phyloP scores from a whole-genome alignment of 2,329 filamentous ascomycete species.

The Sporothrix variecibatus region DNA sequence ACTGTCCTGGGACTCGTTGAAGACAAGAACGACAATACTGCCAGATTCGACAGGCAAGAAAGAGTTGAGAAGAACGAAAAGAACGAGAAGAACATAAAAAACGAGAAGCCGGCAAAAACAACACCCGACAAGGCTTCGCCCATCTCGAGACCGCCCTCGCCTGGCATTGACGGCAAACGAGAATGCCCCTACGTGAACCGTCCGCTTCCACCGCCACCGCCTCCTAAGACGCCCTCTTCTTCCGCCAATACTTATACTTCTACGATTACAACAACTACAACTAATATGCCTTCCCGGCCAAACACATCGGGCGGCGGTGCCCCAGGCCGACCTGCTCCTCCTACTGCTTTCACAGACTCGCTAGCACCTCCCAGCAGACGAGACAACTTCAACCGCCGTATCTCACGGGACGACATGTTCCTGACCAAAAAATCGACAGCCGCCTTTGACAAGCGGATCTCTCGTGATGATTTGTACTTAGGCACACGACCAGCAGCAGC shows the following conservation, averaged over 20 bases:
- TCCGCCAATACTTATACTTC: conserved; percentile 29
- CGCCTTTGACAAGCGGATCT: conserved; percentile 38
- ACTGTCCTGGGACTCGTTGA: conserved; percentile 37
- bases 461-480: conserved; percentile 46
- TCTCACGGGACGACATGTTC: conserved; percentile 48
- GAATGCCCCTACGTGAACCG: conserved; percentile 37
- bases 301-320: conserved; percentile 2
- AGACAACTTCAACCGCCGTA: conserved; percentile 32
- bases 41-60: neutral
- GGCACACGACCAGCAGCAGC: conserved; percentile 29
- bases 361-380: neutral
- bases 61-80: neutral
- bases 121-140: neutral
- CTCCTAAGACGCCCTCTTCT: neutral
- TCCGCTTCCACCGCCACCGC: conserved; percentile 36
- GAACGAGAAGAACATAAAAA: neutral
- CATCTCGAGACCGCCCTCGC: conserved; percentile 33
- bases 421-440: conserved; percentile 27
- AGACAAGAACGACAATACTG: conserved; percentile 32
- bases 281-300: conserved; percentile 27
- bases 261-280: conserved; percentile 32
- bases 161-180: conserved; percentile 35
- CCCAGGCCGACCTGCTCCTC: neutral
- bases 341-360: neutral
- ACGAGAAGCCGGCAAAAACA: neutral